Conservation (phyloP, 495 filamentous ascomycete species). For the Aspergillus egyptiacus region DNA sequence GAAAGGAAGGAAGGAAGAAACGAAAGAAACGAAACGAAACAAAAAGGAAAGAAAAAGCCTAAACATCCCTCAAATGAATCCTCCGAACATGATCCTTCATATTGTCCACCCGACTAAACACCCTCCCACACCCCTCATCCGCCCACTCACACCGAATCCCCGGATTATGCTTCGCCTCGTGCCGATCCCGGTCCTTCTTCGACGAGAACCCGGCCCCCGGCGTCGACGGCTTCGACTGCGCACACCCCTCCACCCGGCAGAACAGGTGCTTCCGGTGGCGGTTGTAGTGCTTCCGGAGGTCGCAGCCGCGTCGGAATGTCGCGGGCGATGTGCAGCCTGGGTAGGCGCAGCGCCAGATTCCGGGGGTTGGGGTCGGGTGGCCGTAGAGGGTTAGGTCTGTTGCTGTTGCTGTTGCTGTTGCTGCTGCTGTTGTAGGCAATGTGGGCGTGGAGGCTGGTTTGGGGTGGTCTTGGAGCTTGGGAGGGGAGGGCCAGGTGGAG, state of each 20-base stretch:
- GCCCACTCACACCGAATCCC: slow-evolving; percentile 51
- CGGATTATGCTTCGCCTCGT: slow-evolving; percentile 60
- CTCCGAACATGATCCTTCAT: slow-evolving; percentile 55
- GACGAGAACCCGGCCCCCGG: slow-evolving; percentile 54
- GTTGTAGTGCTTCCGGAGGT: slow-evolving; percentile 60
- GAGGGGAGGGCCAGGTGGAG: background rate
- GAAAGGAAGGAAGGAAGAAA: too few species aligned
- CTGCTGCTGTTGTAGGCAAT: background rate
- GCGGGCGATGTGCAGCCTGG: slow-evolving; percentile 52
- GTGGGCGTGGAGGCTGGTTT: too few species aligned
- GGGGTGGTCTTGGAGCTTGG: too few species aligned
- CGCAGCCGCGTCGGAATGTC: slow-evolving; percentile 54
- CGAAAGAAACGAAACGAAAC: background rate
- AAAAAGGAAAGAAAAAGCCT: background rate
- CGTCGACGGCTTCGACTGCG: slow-evolving; percentile 52
- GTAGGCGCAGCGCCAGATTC: slow-evolving; percentile 51
- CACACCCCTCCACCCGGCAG: slow-evolving; percentile 56
- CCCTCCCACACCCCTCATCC: slow-evolving; percentile 45
- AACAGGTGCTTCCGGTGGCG: slow-evolving; percentile 57
- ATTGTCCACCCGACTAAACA: slow-evolving; percentile 61
- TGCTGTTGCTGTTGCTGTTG: background rate
- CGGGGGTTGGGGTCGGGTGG: slow-evolving; percentile 25
- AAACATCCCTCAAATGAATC: slow-evolving; percentile 32
- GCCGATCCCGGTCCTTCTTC: slow-evolving; percentile 57
- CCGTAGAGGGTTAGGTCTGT: slow-evolving; percentile 25